Conservation (phyloP, 163 green algal species). For the Coccomyxa subellipsoidea region DNA sequence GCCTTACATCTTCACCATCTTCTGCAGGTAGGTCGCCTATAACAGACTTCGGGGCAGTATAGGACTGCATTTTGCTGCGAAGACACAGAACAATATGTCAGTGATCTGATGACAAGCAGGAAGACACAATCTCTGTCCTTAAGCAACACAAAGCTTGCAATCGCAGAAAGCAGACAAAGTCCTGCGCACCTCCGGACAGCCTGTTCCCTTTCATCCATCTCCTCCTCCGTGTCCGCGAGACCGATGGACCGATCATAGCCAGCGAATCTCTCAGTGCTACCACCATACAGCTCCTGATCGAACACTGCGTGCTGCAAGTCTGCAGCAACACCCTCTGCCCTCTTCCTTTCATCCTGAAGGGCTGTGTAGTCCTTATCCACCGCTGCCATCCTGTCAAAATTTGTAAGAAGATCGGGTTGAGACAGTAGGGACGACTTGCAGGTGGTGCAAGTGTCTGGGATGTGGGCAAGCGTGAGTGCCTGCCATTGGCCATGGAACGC, state of each 20-base stretch:
- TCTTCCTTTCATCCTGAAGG: conserved; percentile 4
- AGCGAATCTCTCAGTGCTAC: conserved; percentile 32
- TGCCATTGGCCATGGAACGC: background rate
- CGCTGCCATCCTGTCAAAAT: background rate
- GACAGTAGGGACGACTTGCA: background rate
- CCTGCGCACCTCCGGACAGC: conserved; percentile 38
- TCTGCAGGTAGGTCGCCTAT: conserved; percentile 52
- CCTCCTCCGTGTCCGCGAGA: conserved; percentile 52
- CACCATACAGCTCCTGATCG: conserved; percentile 68
- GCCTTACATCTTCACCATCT: conserved; percentile 22
- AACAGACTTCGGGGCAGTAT: conserved; percentile 69
- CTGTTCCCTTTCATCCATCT: conserved; percentile 53
- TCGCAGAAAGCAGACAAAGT: background rate
- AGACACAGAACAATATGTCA: background rate
- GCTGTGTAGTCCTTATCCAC: background rate
- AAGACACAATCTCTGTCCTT: background rate
- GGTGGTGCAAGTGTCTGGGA: background rate
- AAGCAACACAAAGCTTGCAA: background rate
- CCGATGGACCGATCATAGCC: conserved; percentile 38
- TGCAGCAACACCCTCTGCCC: background rate
- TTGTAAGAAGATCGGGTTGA: background rate
- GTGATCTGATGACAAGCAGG: background rate
- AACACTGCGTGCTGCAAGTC: conserved; percentile 24
- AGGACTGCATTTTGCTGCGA: conserved; percentile 71
- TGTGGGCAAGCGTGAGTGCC: background rate